Conservation (phyloP, 495 filamentous ascomycete genomes). For the Barbatosphaeria neglecta region DNA sequence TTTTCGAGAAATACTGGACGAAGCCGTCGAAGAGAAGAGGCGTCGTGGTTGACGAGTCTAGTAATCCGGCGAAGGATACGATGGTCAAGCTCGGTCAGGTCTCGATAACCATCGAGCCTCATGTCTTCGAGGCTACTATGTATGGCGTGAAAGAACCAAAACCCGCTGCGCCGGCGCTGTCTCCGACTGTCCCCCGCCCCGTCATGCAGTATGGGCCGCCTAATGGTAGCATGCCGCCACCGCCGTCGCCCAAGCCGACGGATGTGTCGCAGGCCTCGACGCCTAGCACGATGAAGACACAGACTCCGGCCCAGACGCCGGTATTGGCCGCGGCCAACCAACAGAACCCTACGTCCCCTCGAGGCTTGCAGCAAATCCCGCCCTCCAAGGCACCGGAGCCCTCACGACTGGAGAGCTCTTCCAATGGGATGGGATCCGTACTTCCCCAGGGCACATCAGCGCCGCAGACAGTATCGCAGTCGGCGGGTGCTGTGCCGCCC, state of each 20-base stretch:
- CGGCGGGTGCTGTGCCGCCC: neutral
- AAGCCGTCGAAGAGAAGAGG: conserved; percentile 79
- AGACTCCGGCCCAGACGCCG: conserved; percentile 7
- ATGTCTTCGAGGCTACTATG: conserved; percentile 78
- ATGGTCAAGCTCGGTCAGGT: conserved; percentile 77
- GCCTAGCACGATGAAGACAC: conserved; percentile 1
- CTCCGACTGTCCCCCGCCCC: conserved; percentile 33
- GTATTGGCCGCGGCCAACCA: conserved; percentile 3
- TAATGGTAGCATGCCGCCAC: conserved; percentile 44
- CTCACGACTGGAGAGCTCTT: conserved; percentile 11
- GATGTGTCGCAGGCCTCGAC: conserved; percentile 4
- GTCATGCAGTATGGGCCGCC: conserved; percentile 63
- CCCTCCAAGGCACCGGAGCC: neutral
- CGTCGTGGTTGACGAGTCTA: conserved; percentile 50
- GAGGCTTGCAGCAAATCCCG: conserved; percentile 7
- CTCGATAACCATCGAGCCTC: conserved; percentile 77
- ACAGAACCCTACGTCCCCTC: conserved; percentile 16
- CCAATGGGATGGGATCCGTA: conserved; percentile 19
- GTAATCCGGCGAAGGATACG: conserved; percentile 74
- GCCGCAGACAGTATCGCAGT: neutral
- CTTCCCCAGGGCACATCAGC: conserved; percentile 8
- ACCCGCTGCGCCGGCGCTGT: conserved; percentile 19
- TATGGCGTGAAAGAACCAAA: conserved; percentile 70
- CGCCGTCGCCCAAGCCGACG: conserved; percentile 36
- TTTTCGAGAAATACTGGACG: conserved; percentile 89